Conservation (phyloP, 768 basidiomycete species). For the Boletus vinaceobasis region DNA sequence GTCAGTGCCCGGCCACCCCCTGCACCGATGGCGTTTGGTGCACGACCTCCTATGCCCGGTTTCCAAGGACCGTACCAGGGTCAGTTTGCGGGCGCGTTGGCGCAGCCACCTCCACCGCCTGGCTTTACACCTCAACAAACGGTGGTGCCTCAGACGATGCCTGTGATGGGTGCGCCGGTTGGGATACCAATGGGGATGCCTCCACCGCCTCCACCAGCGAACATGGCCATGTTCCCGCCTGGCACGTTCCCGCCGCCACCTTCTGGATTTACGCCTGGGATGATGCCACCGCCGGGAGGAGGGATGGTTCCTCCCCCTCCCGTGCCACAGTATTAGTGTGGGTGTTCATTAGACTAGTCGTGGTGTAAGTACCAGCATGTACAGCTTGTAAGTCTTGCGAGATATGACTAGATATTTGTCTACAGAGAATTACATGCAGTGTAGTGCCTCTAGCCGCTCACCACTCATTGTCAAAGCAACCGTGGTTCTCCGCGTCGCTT, state of each 20-base stretch:
- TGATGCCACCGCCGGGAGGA: constrained; percentile 32
- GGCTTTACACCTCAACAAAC: constrained; percentile 76
- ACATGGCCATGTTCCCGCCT: constrained; percentile 45
- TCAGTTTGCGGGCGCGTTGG: constrained; percentile 89
- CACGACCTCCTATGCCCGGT: constrained; percentile 62
- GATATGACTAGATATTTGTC: no score
- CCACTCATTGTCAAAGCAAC: no score
- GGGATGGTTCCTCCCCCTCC: constrained; percentile 45
- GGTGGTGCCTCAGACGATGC: constrained; percentile 45
- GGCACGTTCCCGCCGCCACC: constrained; percentile 58
- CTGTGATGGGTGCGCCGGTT: constrained; percentile 34
- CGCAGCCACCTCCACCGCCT: constrained; percentile 76
- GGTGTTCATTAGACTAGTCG: constrained; percentile 6
- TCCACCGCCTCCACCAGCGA: constrained; percentile 30
- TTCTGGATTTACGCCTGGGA: constrained; percentile 59
- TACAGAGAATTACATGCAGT: no score
- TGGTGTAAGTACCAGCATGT: no score
- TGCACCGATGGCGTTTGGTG: constrained; percentile 69
- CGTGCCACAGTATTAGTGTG: constrained; percentile 30
- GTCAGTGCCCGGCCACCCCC: constrained; percentile 73
- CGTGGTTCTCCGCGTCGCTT: no score
- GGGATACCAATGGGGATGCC: constrained; percentile 36
- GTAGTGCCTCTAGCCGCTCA: no score
- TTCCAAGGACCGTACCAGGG: constrained; percentile 81
- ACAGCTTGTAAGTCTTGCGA: no score